phyloP scores from a whole-genome alignment of 148 eudicot species.

The Arbutus unedo region DNA sequence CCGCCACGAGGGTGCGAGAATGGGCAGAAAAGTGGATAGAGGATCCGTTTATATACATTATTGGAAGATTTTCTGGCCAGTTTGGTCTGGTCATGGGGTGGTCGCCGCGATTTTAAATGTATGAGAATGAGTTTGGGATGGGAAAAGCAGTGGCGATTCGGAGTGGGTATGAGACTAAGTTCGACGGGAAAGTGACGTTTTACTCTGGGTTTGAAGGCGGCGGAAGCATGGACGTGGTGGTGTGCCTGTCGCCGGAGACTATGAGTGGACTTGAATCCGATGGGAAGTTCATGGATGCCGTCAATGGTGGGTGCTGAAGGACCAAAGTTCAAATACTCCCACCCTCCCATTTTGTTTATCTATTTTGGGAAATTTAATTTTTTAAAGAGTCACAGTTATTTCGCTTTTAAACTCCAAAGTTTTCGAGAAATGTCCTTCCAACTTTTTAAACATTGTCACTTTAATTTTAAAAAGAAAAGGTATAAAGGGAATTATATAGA shows the following conservation, averaged over 20 bases:
- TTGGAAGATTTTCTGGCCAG: constrained; percentile 12
- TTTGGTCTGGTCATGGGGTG: constrained; percentile 20
- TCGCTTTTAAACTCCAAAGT: too few relatives aligned
- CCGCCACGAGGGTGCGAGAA: background rate
- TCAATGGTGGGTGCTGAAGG: background rate
- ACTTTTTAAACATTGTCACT: too few relatives aligned
- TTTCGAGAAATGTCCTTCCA: too few relatives aligned
- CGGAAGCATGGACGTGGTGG: constrained; percentile 29
- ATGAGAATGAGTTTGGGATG: constrained; percentile 25
- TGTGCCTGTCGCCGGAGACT: constrained; percentile 21
- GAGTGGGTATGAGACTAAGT: constrained; percentile 22
- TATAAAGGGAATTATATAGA: too few relatives aligned
- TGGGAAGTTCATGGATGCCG: constrained; percentile 13
- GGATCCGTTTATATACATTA: constrained; percentile 12
- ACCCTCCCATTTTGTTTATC: too few relatives aligned
- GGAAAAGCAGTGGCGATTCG: constrained; percentile 31
- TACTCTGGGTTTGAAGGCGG: constrained; percentile 22
- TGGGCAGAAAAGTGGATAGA: constrained; percentile 15
- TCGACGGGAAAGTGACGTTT: constrained; percentile 27
- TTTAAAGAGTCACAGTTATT: too few relatives aligned
- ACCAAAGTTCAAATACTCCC: too few relatives aligned
- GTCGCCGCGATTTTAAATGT: constrained; percentile 32
- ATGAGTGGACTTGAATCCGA: constrained; percentile 26
- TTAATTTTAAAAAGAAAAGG: too few relatives aligned
- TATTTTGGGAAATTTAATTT: too few relatives aligned